Evolutionary conservation across 1,139 yeast genomes (phyloP), one percentile per base, ranked within the genome.

Genomic region (Magnusiomyces magnusii): DNA sequence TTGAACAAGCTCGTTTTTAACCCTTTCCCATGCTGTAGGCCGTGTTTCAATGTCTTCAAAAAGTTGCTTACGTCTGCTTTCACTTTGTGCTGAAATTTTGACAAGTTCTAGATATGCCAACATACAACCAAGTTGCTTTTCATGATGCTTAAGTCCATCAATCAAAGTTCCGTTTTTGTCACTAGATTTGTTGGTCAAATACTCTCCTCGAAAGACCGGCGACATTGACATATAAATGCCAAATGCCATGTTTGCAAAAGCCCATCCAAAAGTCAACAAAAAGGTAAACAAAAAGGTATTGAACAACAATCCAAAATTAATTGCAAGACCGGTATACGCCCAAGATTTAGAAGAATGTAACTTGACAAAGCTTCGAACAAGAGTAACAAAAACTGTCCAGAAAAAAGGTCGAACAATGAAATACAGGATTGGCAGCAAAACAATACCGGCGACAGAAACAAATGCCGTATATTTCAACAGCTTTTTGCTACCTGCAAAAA

Each of bases 171-270:
- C 85, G 59, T 88, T 79, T 28, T 57, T 59, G 62, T 87, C 90
- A 0, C 85, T 73, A 21, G 93, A 83, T 55, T 82, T 77, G 5
- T 84, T 76, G 51, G 93, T 84, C 36, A 91, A 78, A 24, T 88
- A 83, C 60, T 82, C 83, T 28, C 85, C 85, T 41, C 89, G 83
- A 66, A 87, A 90, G 56, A 87, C 72, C 64, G 98, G 93, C 0
- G 97, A 97, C 62, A 88, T 80, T 9, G 91, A 80, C 68, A 92
- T 80, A 71, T 89, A 92, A 2, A 90, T 85, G 63, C 82, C 77
- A 68, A 84, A 91, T 1, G 84, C 75, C 60, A 81, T 79, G 70
- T 87, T 86, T 41, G 82, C 73, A 13, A 82, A 61, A 65, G 86
- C 91, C 87, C 91, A 87, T 24, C 77, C 67, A 50, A 79, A 65